Conservation (phyloP, 768 basidiomycete genomes). For the Lactarius sp. region DNA sequence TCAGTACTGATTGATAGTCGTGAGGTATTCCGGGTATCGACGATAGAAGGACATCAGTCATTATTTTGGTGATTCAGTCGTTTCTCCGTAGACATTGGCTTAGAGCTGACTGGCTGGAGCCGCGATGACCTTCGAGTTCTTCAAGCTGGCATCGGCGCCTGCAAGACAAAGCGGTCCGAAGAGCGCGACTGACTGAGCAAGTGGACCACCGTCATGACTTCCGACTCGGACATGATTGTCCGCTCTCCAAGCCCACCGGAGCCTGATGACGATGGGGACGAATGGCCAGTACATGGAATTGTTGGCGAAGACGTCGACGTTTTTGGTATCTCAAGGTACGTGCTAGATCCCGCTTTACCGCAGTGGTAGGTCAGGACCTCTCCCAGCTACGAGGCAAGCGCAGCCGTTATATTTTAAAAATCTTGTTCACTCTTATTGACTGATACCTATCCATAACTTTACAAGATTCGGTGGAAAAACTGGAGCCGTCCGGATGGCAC, state of each 20-base stretch:
- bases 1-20: conserved; percentile 7
- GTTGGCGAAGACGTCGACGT: conserved; percentile 26
- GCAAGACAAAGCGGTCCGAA: no score
- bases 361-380: not conserved
- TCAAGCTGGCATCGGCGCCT: no score
- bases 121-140: no score
- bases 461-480: conserved; percentile 23
- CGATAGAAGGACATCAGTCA: conserved; percentile 15
- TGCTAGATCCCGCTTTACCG: not conserved
- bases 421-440: not conserved
- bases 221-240: not conserved
- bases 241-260: conserved; percentile 22
- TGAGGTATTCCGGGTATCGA: conserved; percentile 18
- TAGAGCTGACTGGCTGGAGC: no score
- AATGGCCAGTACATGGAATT: conserved; percentile 26
- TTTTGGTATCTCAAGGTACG: conserved; percentile 20
- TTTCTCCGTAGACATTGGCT: no score
- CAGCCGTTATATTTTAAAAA: not conserved
- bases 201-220: not conserved
- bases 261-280: conserved; percentile 16
- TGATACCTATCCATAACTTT: not conserved
- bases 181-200: not conserved
- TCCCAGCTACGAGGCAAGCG: conserved; percentile 23
- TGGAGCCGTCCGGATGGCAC: conserved; percentile 24
- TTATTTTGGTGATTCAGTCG: not conserved